Base-by-base conservation (phyloP, 176 grass and related monocot genomes). In the Phyllostachys edulis region DNA sequence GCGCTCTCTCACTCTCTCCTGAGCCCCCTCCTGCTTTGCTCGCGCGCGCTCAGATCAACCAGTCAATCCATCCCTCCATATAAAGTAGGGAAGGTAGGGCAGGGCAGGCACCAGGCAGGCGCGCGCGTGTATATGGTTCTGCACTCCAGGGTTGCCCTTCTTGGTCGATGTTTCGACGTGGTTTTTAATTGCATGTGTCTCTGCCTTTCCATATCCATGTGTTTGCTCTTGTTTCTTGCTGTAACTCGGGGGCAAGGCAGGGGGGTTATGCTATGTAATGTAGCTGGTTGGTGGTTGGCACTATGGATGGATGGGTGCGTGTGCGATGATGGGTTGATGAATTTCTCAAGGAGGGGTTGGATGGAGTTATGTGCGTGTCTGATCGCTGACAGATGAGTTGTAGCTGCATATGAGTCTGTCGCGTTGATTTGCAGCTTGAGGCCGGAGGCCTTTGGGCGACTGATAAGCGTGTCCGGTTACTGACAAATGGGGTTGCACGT, bases 131-230 rank as follows among this genome's bases (percentile, higher is more conserved):
- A 63, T 38, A 69, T 77, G 80, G 71, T 92, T 63, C 49, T 82
- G 23, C 27, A 15, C 62, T 67, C 87, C 85, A 87, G 77, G 91
- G 81, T 78, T 92, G 87, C 91, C 81, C 51, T 88, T 69, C 72
- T 90, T 65, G 82, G 73, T 59, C 73, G 20, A 85, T 37, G 78
- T 60, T 52, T 64, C 5, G 37, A 24, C 47, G 21, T 72, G 21
- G 64, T 49, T 47, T 47, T 46, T 44, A 55, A 59, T 67, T 34
- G 49, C 77, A 85, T 71, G 88, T 81, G 88, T 44, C 55, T 16
- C 55, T 16, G 34, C 76, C 78, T 79, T 86, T 73, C 79, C 61
- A 56, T 73, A 65, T 84, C 86, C 5, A 65, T 88, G 72, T 27
- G 52, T 86, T 51, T 7, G 23, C 71, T 13, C 76, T 71, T 77